Conservation (phyloP, 352 stramenopile species). For the Phytopythium litorale region DNA sequence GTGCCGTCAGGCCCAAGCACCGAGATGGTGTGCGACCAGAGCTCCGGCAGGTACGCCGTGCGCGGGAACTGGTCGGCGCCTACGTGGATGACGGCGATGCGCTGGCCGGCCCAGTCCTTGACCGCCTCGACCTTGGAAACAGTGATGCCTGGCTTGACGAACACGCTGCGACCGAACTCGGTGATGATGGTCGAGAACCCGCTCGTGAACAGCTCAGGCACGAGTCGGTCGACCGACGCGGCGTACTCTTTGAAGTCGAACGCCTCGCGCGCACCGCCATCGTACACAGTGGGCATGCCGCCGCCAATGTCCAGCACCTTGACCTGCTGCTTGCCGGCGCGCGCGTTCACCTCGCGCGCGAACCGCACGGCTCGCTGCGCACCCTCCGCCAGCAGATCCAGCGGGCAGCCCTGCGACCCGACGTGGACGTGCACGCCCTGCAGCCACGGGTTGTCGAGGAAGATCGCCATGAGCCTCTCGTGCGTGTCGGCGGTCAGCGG, state of each 20-base stretch:
- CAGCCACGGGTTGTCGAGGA: slow-evolving; percentile 75
- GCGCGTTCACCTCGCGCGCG: slow-evolving; percentile 67
- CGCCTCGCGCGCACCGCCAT: slow-evolving; percentile 55
- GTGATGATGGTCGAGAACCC: slow-evolving; percentile 84
- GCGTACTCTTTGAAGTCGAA: slow-evolving; percentile 86
- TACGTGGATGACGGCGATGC: slow-evolving; percentile 86
- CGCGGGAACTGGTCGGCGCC: slow-evolving; percentile 90
- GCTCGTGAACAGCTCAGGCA: slow-evolving; percentile 84
- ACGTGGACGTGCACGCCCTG: slow-evolving; percentile 89
- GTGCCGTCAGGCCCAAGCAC: slow-evolving; percentile 52
- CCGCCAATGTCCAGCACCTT: slow-evolving; percentile 89
- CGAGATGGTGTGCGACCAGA: slow-evolving; percentile 81
- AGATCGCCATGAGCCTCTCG: slow-evolving; percentile 50
- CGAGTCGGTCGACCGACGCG: slow-evolving; percentile 46
- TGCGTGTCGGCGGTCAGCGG: slow-evolving; percentile 56
- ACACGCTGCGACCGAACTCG: slow-evolving; percentile 88
- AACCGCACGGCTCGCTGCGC: slow-evolving; percentile 74
- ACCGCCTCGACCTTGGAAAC: slow-evolving; percentile 88
- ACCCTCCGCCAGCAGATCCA: slow-evolving; percentile 81
- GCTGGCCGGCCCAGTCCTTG: slow-evolving; percentile 78
- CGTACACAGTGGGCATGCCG: slow-evolving; percentile 87
- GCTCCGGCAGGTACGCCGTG: slow-evolving; percentile 80
- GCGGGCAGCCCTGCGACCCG: slow-evolving; percentile 80
- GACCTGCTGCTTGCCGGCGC: slow-evolving; percentile 60
- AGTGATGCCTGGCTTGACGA: slow-evolving; percentile 84